These are phyloP conservation scores for Gillenia trifoliata DNA, from an alignment of 306 rosid genomes.

Conservation along the genomic window DNA sequence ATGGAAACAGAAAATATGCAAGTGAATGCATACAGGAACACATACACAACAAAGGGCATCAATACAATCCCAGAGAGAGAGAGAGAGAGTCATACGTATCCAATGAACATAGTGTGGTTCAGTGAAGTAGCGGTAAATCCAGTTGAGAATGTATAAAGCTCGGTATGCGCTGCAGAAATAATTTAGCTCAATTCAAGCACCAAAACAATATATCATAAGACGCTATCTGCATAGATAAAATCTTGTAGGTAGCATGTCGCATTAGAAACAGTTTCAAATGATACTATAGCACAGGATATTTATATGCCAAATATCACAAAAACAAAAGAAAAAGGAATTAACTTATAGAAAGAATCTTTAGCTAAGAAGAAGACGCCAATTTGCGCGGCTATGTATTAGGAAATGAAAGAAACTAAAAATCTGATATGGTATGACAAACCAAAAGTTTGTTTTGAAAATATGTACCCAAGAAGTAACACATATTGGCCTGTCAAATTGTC, in stretches of 20 bases:
- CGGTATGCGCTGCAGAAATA: constrained; percentile 70
- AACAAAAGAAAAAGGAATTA: background rate
- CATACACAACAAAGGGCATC: background rate
- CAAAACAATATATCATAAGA: background rate
- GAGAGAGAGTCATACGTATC: constrained; percentile 61
- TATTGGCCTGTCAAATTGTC: constrained; percentile 94
- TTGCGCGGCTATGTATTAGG: background rate
- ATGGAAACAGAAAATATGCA: background rate
- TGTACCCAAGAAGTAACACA: constrained; percentile 82
- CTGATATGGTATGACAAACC: background rate
- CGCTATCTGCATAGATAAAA: background rate
- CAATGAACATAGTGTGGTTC: constrained; percentile 72
- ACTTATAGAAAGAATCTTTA: background rate
- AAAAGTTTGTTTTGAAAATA: background rate
- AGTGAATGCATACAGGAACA: background rate
- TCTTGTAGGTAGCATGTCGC: background rate
- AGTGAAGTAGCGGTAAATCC: constrained; percentile 92
- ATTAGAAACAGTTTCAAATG: background rate
- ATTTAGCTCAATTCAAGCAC: background rate
- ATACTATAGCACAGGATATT: background rate
- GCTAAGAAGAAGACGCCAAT: background rate
- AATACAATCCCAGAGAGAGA: background rate
- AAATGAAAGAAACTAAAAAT: background rate
- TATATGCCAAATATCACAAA: background rate
- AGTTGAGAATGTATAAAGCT: constrained; percentile 75